These are phyloP conservation scores for Tillandsia fasciculata DNA, from an alignment of 176 grass and related monocot genomes.

Conservation along the genomic window DNA sequence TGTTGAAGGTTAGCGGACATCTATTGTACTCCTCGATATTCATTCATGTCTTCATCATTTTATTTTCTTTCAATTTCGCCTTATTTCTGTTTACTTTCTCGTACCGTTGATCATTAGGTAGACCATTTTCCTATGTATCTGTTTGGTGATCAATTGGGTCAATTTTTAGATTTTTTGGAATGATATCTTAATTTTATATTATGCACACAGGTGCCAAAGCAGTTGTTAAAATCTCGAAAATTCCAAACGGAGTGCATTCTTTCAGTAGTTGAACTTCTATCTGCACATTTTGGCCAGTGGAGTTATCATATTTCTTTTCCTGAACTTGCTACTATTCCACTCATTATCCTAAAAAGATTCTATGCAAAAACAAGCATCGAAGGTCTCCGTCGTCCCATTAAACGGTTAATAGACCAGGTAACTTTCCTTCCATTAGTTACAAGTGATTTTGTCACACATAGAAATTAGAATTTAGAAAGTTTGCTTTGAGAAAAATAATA, in stretches of 20 bases:
- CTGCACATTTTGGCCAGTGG: constrained; percentile 77
- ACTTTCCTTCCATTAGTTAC: not conserved
- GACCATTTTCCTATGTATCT: not conserved
- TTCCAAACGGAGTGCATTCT: constrained; percentile 71
- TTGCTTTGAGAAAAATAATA: no score
- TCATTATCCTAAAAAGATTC: constrained; percentile 75
- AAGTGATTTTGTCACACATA: not conserved
- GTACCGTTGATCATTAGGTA: not conserved
- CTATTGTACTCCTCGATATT: not conserved
- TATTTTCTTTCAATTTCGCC: not conserved
- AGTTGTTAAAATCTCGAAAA: constrained; percentile 45
- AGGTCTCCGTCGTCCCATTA: constrained; percentile 46
- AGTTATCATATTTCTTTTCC: constrained; percentile 91
- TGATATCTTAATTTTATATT: constrained; percentile 11
- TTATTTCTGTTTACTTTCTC: not conserved
- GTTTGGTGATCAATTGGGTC: constrained; percentile 5
- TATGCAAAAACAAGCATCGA: constrained; percentile 46
- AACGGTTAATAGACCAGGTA: constrained; percentile 86
- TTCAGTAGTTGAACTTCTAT: constrained; percentile 53
- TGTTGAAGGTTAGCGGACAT: constrained; percentile 55
- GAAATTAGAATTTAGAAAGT: not conserved
- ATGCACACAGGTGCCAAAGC: constrained; percentile 48
- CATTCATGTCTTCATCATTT: not conserved
- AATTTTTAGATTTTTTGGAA: constrained; percentile 5
- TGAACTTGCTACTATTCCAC: constrained; percentile 71